Evolutionary conservation across 768 basidiomycete species (phyloP).

Genomic region (Gelatoporia subvermispora): DNA sequence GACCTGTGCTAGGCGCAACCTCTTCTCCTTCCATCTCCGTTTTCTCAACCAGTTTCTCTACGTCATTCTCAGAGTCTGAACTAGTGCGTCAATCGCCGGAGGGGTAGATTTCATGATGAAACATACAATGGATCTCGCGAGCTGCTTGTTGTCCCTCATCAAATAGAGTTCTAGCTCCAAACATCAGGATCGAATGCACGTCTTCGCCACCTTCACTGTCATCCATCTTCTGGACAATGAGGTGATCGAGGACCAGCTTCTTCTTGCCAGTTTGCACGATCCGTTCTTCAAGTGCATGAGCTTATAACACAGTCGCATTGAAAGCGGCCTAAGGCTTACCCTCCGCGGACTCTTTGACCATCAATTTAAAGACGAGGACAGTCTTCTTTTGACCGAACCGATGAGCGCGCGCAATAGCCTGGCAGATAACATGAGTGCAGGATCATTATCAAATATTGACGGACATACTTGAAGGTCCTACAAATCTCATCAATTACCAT

Average conservation of each 20-base stretch:
- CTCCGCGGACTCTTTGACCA: constrained; percentile 93
- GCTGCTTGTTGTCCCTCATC: constrained; percentile 49
- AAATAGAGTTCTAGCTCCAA: constrained; percentile 84
- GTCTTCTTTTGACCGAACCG: constrained; percentile 94
- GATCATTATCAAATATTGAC: neutral
- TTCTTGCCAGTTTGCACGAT: constrained; percentile 93
- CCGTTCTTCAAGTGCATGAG: constrained; percentile 49
- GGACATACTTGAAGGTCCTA: constrained; percentile 80
- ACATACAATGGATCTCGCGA: constrained; percentile 67
- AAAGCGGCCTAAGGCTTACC: constrained; percentile 35
- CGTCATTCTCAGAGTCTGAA: constrained; percentile 72
- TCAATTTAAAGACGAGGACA: constrained; percentile 91
- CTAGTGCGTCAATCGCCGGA: neutral
- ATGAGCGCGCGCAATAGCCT: constrained; percentile 95
- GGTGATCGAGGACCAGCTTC: constrained; percentile 89
- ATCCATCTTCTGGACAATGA: constrained; percentile 96
- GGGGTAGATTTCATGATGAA: neutral
- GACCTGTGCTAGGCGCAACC: constrained; percentile 37
- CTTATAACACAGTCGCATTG: neutral
- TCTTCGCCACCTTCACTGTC: constrained; percentile 75
- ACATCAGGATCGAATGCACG: constrained; percentile 84
- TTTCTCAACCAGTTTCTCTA: constrained; percentile 83
- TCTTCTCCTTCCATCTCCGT: constrained; percentile 68
- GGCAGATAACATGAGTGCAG: constrained; percentile 4
- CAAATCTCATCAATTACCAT: neutral